Evolutionary conservation across 164 flowering plant genomes (phyloP), one percentile per base, ranked within the genome.

Genomic region (Stephania yunnanensis): DNA sequence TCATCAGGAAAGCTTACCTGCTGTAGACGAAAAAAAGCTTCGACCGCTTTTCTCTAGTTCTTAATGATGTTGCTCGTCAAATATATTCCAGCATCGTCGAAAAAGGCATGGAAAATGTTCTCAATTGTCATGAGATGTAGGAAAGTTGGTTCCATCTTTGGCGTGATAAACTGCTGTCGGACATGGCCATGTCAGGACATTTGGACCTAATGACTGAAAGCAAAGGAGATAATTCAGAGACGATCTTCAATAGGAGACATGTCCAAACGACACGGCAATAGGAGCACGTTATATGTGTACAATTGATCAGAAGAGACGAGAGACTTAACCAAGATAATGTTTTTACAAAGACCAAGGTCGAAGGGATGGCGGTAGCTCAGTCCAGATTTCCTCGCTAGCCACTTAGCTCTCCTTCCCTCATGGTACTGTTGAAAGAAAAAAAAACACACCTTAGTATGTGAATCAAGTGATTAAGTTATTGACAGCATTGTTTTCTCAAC

Each of bases 301-400:
- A 25, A 25, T 25, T 25, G 25, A 25, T 25, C 0, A 72, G 77
- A 82, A 76, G 78, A 82, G 73, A 30, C 67, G 68, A 72, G 78
- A 80, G 75, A 30, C 68, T 70, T 78, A 36, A 89, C 93, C 90
- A 76, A 75, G 25, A 78, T 78, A 58, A 89, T 71, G 71, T 92
- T 92, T 78, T 76, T 83, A 82, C 80, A 84, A 46, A 69, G 69
- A 63, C 90, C 86, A 79, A 88, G 78, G 72, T 87, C 78, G 74
- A 76, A 90, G 30, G 89, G 91, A 84, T 90, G 97, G 52, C 78
- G 84, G 73, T 88, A 92, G 78, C 75, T 87, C 79, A 83, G 88
- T 46, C 97, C 97, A 68, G 91, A 87, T 85, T 92, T 91, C 78
- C 82, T 84, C 3, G 95, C 95, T 83, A 92, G 61, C 97, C 97